These are phyloP conservation scores for Fusarium coicis DNA, from an alignment of 2,329 filamentous ascomycete genomes.

Conservation along the genomic window DNA sequence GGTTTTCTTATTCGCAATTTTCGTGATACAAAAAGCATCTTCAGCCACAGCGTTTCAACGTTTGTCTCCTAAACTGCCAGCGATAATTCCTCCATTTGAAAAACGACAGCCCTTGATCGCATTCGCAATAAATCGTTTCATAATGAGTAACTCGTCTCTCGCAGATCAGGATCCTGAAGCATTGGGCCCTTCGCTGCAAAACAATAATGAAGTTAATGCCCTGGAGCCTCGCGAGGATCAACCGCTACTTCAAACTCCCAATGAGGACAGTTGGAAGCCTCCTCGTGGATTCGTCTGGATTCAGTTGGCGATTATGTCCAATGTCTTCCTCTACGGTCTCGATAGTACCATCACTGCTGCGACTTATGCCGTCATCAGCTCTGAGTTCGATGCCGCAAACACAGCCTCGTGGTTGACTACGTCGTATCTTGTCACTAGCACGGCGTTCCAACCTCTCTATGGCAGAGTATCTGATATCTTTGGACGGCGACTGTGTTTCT, in stretches of 20 bases:
- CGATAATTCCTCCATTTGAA: not conserved
- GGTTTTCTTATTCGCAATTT: not conserved
- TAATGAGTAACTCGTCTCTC: conserved; percentile 3
- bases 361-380: conserved; percentile 78
- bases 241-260: conserved; percentile 35
- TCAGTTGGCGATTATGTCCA: conserved; percentile 70
- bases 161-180: not conserved
- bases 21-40: not conserved
- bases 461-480: conserved; percentile 77
- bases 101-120: not conserved
- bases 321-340: conserved; percentile 74
- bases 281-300: conserved; percentile 67
- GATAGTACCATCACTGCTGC: conserved; percentile 80
- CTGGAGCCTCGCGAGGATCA: conserved; percentile 31
- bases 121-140: too few relatives aligned
- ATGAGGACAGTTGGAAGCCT: conserved; percentile 55
- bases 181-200: conserved; percentile 3
- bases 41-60: not conserved
- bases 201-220: not conserved
- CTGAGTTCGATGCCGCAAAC: conserved; percentile 78
- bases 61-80: not conserved
- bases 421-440: conserved; percentile 76
- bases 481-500: conserved; percentile 70
- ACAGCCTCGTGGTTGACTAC: conserved; percentile 81
- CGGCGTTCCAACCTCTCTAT: conserved; percentile 78